phyloP scores from a whole-genome alignment of 768 basidiomycete genomes.

The Inosperma sp. region DNA sequence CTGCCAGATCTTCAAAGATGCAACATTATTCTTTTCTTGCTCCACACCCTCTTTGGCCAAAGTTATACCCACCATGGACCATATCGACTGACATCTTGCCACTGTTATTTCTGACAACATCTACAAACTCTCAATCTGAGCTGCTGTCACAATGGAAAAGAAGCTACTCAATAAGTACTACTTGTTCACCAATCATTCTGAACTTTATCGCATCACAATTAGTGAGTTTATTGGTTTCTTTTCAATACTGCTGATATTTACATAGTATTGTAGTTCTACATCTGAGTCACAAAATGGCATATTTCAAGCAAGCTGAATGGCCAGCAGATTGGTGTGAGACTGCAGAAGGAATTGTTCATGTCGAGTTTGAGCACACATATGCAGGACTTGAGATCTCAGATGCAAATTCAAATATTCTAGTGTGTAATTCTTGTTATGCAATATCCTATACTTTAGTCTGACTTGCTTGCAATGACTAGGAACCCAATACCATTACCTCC shows the following conservation, averaged over 20 bases:
- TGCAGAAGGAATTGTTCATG: background rate
- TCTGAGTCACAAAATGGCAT: background rate
- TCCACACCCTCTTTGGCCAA: conserved; percentile 23
- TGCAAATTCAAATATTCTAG: too few relatives aligned
- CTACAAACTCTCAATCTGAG: conserved; percentile 2
- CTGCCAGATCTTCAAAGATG: conserved; percentile 32
- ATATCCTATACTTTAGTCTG: background rate
- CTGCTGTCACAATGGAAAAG: conserved; percentile 25
- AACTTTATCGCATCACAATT: conserved; percentile 31
- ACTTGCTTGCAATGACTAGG: too few relatives aligned
- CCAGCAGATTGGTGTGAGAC: background rate
- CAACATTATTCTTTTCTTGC: conserved; percentile 30
- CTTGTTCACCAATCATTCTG: conserved; percentile 23
- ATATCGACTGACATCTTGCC: background rate
- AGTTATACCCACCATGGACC: conserved; percentile 36
- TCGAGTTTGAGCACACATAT: background rate
- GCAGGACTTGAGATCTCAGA: too few relatives aligned
- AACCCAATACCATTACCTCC: too few relatives aligned
- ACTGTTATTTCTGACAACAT: background rate
- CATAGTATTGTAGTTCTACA: conserved; percentile 4
- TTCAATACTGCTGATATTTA: background rate
- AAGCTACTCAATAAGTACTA: conserved; percentile 32
- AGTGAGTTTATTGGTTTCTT: conserved; percentile 19
- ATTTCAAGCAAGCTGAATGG: background rate
- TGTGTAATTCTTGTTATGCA: background rate